Conservation (phyloP, 257 asterid genomes). For the Gynochthodes officinalis region DNA sequence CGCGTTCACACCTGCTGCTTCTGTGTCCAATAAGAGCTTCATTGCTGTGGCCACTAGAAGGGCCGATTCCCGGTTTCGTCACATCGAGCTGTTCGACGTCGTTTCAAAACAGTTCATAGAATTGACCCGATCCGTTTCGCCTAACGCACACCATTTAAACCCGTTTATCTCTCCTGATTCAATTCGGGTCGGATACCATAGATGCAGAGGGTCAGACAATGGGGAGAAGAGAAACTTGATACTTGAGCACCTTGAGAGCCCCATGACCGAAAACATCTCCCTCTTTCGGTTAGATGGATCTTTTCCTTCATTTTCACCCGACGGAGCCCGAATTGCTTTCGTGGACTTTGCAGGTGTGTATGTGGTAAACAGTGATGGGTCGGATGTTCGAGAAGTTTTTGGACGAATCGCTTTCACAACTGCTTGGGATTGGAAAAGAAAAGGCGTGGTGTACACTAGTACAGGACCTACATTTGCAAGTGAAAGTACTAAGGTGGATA, state of each 20-base stretch:
- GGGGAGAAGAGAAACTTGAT: conserved; percentile 32
- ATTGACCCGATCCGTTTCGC: conserved; percentile 52
- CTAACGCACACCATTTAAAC: conserved; percentile 64
- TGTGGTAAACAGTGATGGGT: conserved; percentile 74
- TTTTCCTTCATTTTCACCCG: conserved; percentile 77
- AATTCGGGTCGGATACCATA: conserved; percentile 60
- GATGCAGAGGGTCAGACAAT: conserved; percentile 52
- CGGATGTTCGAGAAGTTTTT: conserved; percentile 49
- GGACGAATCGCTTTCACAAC: conserved; percentile 54
- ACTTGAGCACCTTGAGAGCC: conserved; percentile 56
- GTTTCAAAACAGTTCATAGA: conserved; percentile 31
- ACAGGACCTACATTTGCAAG: conserved; percentile 67
- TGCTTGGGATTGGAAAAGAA: conserved; percentile 79
- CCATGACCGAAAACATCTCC: conserved; percentile 44
- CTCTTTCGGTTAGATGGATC: conserved; percentile 75
- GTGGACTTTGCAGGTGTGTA: conserved; percentile 57
- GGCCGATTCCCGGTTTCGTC: conserved; percentile 59
- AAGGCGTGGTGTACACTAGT: conserved; percentile 79
- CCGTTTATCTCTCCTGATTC: conserved; percentile 76
- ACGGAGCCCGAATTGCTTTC: conserved; percentile 63
- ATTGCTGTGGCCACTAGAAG: conserved; percentile 82
- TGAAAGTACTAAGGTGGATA: conserved; percentile 69
- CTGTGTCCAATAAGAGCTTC: conserved; percentile 42
- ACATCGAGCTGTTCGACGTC: conserved; percentile 67
- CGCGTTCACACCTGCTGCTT: conserved; percentile 90